Conservation (phyloP, 345 rosid genomes). For the Corchorus capsularis region DNA sequence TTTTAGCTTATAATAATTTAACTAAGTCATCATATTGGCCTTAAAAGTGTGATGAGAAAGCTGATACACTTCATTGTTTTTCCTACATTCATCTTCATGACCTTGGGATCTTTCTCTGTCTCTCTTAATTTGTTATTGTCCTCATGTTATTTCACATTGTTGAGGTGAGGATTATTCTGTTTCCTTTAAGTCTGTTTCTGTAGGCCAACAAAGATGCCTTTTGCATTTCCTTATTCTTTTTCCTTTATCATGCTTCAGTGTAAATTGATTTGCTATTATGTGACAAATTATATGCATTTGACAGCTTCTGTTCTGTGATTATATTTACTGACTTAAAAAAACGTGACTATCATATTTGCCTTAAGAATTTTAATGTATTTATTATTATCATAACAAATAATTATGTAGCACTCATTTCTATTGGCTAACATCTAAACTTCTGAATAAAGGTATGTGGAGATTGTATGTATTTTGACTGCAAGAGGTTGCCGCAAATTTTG, state of each 20-base stretch:
- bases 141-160: neutral
- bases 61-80: neutral
- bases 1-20: neutral
- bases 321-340: neutral
- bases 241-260: too few relatives aligned
- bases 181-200: too few relatives aligned
- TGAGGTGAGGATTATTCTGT: neutral
- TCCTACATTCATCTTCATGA: neutral
- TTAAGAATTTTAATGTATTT: neutral
- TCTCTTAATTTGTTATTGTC: neutral
- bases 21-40: neutral
- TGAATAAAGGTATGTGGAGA: constrained; percentile 98
- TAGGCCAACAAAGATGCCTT: constrained; percentile 2
- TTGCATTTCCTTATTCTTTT: too few relatives aligned
- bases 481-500: constrained; percentile 67
- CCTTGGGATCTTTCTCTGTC: neutral
- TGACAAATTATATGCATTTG: too few relatives aligned
- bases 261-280: too few relatives aligned
- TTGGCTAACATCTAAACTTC: constrained; percentile 18
- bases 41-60: constrained; percentile 6
- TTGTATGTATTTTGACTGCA: constrained; percentile 90
- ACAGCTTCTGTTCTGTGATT: too few relatives aligned
- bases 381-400: neutral
- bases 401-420: neutral
- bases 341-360: neutral